Evolutionary conservation across 129 eudicot genomes (phyloP), one percentile per base, ranked within the genome.

Genomic region (Arctium minus): DNA sequence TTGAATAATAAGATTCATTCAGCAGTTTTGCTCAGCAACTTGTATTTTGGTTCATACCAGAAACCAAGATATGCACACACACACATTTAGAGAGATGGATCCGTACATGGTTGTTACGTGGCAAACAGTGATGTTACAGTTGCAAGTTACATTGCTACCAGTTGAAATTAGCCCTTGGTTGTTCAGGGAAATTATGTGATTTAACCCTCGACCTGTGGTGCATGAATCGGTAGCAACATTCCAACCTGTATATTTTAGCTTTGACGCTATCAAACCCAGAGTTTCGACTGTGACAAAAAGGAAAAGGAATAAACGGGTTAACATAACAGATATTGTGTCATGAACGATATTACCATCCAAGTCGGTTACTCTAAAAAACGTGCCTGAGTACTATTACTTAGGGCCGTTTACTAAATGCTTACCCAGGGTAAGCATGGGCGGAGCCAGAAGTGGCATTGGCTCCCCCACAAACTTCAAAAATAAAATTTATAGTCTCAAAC

Each of bases 81-180:
- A 2, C 3, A 37, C 0, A 37, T 4, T 2, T 2, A 37, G 6
- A 71, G 36, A 80, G 35, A 11, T 11, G 64, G 11, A 62, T 84
- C 30, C 90, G 38, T 93, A 96, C 99, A 96, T 91, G 79, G 17
- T 39, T 65, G 94, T 86, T 32, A 93, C 91, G 69, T 93, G 98
- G 91, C 99, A 93, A 75, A 89, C 86, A 7, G 97, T 76, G 86
- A 33, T 64, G 80, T 27, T 76, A 78, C 99, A 93, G 74, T 85
- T 69, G 70, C 99, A 96, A 56, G 85, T 89, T 65, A 96, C 92
- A 33, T 70, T 78, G 85, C 96, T 87, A 27, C 83, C 31, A 46
- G 82, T 1, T 12, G 3, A 9, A 29, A 79, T 11, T 32, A 42
- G 27, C 70, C 62, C 62, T 0, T 0, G 0, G 0, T 1, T 32